Percentiles rank a stretch among this genome's conserved stretches.
phyloP scores from a whole-genome alignment of 345 rosid genomes.

The Sonneratia alba region DNA sequence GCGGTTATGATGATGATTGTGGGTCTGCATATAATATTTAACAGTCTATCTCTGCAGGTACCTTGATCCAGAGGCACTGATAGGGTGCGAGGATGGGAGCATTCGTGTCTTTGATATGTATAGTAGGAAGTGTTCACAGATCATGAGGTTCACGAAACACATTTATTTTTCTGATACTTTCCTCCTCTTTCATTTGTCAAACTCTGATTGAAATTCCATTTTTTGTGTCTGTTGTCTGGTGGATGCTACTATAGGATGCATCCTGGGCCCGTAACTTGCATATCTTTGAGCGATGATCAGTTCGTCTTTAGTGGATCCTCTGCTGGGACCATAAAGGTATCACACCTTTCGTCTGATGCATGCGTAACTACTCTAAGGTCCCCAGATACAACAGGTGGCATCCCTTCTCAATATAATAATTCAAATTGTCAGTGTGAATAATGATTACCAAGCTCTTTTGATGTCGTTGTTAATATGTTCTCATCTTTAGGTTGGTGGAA shows the following conservation, averaged over 20 bases:
- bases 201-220: not conserved
- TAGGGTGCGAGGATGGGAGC: constrained; percentile 93
- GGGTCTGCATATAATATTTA: not conserved
- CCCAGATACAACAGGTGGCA: constrained; percentile 50
- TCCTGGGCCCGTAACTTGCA: constrained; percentile 58
- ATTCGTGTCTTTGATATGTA: constrained; percentile 90
- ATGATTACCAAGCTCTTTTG: not conserved
- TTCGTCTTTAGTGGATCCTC: constrained; percentile 62
- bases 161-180: not conserved
- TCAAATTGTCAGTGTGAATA: not conserved
- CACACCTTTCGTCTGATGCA: constrained; percentile 56
- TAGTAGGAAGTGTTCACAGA: constrained; percentile 67
- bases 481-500: not conserved
- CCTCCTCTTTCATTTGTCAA: not conserved
- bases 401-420: constrained; percentile 2
- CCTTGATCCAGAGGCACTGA: constrained; percentile 82
- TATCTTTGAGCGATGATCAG: constrained; percentile 60
- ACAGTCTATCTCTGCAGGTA: constrained; percentile 30
- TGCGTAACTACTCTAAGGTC: constrained; percentile 54
- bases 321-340: constrained; percentile 55
- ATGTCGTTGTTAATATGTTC: not conserved
- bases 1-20: not conserved
- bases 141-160: constrained; percentile 38
- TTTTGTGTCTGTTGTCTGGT: not conserved
- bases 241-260: constrained; percentile 50